Conservation (phyloP, 2,329 filamentous ascomycete genomes). For the Colletotrichum sp. region DNA sequence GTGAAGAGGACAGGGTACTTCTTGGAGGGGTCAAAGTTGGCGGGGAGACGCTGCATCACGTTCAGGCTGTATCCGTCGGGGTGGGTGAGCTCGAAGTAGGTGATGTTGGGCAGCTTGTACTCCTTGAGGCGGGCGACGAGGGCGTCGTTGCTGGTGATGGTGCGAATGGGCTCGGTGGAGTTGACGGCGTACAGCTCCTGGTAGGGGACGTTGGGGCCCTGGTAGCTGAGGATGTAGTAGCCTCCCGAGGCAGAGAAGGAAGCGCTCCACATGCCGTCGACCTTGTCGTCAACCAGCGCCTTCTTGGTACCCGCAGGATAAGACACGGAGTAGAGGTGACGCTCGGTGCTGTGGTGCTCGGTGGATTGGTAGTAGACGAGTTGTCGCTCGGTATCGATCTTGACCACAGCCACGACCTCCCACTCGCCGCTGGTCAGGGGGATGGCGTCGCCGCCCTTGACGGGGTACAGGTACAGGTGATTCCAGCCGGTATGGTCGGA, state of each 20-base stretch:
- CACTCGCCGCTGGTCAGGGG: slow-evolving; percentile 69
- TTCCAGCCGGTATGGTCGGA: slow-evolving; percentile 70
- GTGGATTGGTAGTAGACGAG: slow-evolving; percentile 71
- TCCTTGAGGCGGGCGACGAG: slow-evolving; percentile 59
- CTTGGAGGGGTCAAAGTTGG: slow-evolving; percentile 65
- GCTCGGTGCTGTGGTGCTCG: slow-evolving; percentile 69
- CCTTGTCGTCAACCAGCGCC: slow-evolving; percentile 65
- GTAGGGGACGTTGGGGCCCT: slow-evolving; percentile 71
- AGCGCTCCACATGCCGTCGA: slow-evolving; percentile 65
- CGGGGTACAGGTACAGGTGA: slow-evolving; percentile 69
- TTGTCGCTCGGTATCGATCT: slow-evolving; percentile 60
- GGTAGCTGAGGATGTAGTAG: slow-evolving; percentile 71
- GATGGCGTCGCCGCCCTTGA: slow-evolving; percentile 58
- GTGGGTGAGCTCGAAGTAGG: slow-evolving; percentile 66
- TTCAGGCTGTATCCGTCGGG: slow-evolving; percentile 67
- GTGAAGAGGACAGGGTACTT: slow-evolving; percentile 72
- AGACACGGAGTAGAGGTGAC: slow-evolving; percentile 71
- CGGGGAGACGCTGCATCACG: slow-evolving; percentile 68
- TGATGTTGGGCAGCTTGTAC: slow-evolving; percentile 69
- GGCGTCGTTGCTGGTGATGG: slow-evolving; percentile 64
- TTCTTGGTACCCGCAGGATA: slow-evolving; percentile 59
- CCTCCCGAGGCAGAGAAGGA: slow-evolving; percentile 67
- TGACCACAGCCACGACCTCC: slow-evolving; percentile 66
- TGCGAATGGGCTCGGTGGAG: slow-evolving; percentile 57
- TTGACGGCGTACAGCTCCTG: slow-evolving; percentile 69